Evolutionary conservation across 352 stramenopile genomes (phyloP).

Genomic region (Phytophthora hibernalis): DNA sequence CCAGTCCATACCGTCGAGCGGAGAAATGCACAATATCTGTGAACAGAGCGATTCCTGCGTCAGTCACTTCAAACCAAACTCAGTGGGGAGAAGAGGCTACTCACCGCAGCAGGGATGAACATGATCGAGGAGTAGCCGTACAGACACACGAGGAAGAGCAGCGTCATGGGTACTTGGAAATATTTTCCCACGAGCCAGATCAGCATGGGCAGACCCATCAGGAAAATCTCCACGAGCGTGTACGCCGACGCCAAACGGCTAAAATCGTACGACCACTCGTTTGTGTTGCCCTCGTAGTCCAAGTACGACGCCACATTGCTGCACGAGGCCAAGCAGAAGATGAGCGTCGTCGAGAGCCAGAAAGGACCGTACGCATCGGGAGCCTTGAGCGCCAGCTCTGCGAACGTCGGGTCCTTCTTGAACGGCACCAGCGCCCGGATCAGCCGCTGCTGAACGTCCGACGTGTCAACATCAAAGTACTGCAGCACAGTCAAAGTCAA

Average conservation of each 20-base stretch:
- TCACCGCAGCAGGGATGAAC: slow-evolving; percentile 83
- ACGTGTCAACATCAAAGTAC: slow-evolving; percentile 90
- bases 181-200: slow-evolving; percentile 88
- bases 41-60: slow-evolving; percentile 3
- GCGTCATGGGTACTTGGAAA: slow-evolving; percentile 70
- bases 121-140: slow-evolving; percentile 88
- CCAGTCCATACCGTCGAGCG: slow-evolving; percentile 81
- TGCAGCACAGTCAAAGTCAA: slow-evolving; percentile 26
- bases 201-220: slow-evolving; percentile 73
- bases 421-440: slow-evolving; percentile 79
- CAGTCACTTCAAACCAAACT: not conserved
- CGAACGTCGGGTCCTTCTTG: slow-evolving; percentile 86
- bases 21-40: slow-evolving; percentile 81
- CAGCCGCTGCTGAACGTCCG: slow-evolving; percentile 80
- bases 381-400: slow-evolving; percentile 62
- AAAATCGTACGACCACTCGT: slow-evolving; percentile 87
- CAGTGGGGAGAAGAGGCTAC: slow-evolving; percentile 4
- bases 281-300: slow-evolving; percentile 67
- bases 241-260: slow-evolving; percentile 78
- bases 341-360: slow-evolving; percentile 86
- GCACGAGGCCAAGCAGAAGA: slow-evolving; percentile 88
- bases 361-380: slow-evolving; percentile 87
- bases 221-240: slow-evolving; percentile 81
- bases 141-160: slow-evolving; percentile 86
- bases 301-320: slow-evolving; percentile 87